Conservation (phyloP, 306 rosid species). For the Begonia loranthoides region DNA sequence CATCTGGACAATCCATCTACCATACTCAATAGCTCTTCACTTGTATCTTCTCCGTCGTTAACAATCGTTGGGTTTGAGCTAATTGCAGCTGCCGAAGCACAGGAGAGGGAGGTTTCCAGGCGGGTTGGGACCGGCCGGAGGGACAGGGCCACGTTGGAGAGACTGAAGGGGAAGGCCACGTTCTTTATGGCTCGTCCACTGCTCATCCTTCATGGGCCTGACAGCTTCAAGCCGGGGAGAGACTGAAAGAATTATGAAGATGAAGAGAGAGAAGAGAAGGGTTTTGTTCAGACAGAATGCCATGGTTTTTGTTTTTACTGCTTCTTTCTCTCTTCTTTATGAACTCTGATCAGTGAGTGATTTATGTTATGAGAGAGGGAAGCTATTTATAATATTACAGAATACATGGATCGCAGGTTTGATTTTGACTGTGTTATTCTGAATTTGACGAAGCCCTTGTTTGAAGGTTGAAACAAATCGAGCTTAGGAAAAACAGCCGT, state of each 20-base stretch:
- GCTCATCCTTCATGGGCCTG: constrained; percentile 27
- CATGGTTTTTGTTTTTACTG: neutral
- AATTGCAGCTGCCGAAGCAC: neutral
- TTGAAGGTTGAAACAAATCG: constrained; percentile 18
- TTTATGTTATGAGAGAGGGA: neutral
- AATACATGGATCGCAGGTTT: neutral
- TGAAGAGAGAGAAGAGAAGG: constrained; percentile 14
- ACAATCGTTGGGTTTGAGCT: neutral
- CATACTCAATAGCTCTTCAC: too few relatives aligned
- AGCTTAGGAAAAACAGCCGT: too few relatives aligned
- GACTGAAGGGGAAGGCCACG: constrained; percentile 20
- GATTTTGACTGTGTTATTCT: neutral
- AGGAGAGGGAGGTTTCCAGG: constrained; percentile 4
- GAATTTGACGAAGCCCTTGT: constrained; percentile 20
- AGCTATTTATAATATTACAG: neutral
- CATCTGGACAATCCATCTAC: too few relatives aligned
- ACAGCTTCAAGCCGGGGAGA: constrained; percentile 21
- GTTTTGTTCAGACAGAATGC: constrained; percentile 10
- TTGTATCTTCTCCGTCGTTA: too few relatives aligned
- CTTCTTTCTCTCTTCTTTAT: too few relatives aligned
- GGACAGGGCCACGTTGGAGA: constrained; percentile 22
- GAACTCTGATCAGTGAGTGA: too few relatives aligned
- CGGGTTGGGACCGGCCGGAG: constrained; percentile 6
- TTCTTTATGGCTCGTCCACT: constrained; percentile 14
- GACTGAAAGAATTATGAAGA: constrained; percentile 14